Evolutionary conservation across 2,329 filamentous ascomycete species (phyloP), one percentile per base, ranked within the genome.

Genomic region (Berkeleyomyces basicola): DNA sequence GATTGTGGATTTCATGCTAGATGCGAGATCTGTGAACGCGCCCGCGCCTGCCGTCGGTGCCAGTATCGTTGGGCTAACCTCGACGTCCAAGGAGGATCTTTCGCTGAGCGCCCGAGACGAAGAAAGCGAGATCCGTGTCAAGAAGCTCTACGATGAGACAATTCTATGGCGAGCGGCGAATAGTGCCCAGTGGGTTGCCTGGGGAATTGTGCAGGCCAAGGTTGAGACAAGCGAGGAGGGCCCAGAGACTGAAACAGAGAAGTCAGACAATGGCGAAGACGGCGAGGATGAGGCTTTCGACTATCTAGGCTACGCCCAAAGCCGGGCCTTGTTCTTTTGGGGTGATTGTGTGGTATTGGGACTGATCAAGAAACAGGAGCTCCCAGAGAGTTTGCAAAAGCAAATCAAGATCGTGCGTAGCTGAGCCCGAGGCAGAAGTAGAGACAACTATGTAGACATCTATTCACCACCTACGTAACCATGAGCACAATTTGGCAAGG

Each of bases 201-300:
- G 93, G 93, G 93, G 93, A 33, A 89, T 97, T 66, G 87, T 99
- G 60, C 93, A 99, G 74, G 92, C 93, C 58, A 91, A 93, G 71
- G 79, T 95, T 1, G 62, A 66, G 60, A 73, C 74, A 63, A 73
- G 58, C 5, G 68, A 58, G 0, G 67, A 62, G 7, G 67, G 60
- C 23, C 67, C 58, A 33, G 70, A 68, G 68, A 31, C 33, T 9
- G 36, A 39, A 16, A 36, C 11, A 39, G 51, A 55, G 16, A 65
- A 65, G 14, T 55, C 64, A 7, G 53, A 67, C 1, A 55, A 49
- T 10, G 69, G 69, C 3, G 70, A 74, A 53, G 71, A 68, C 64
- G 79, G 78, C 57, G 76, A 76, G 11, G 76, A 76, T 3, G 78
- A 89, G 51, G 88, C 89, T 69, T 99, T 97, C 70, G 91, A 99